phyloP scores from a whole-genome alignment of 257 asterid genomes.

The Fraxinus americana region DNA sequence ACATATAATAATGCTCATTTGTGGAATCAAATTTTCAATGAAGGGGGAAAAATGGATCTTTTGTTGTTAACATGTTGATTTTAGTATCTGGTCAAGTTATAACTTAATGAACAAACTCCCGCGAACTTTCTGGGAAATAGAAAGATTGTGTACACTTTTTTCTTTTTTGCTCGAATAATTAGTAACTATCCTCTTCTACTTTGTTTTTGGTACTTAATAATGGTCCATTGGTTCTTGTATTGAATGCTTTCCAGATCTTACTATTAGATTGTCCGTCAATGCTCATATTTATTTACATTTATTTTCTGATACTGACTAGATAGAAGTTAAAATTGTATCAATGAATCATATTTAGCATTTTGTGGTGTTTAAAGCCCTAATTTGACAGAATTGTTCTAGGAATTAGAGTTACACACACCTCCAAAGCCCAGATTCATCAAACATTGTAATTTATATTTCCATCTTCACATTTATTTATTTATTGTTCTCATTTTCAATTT shows the following conservation, averaged over 20 bases:
- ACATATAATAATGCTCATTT: background rate
- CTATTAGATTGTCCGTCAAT: background rate
- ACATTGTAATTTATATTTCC: too few species aligned
- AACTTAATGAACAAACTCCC: background rate
- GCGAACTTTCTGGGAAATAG: background rate
- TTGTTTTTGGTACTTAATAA: background rate
- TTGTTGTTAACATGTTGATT: background rate
- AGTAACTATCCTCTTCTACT: background rate
- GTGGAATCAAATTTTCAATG: background rate
- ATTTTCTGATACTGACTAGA: background rate
- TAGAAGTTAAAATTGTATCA: background rate
- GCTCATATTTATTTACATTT: background rate
- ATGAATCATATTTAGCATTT: too few species aligned
- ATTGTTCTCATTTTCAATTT: too few species aligned
- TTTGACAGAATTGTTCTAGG: slow-evolving; percentile 19
- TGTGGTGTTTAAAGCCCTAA: slow-evolving; percentile 48
- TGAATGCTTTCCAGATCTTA: background rate
- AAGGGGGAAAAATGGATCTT: slow-evolving; percentile 1
- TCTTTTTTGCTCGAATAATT: background rate
- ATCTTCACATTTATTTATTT: too few species aligned
- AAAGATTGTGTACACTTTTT: background rate
- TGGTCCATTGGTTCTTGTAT: background rate
- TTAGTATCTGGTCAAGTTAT: background rate
- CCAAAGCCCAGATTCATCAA: background rate
- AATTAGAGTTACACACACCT: slow-evolving; percentile 46